A percentile compares a stretch with the other conserved stretches of the same genome.
phyloP scores from a whole-genome alignment of 2,329 filamentous ascomycete species.

The Colletotrichum gigasporum region DNA sequence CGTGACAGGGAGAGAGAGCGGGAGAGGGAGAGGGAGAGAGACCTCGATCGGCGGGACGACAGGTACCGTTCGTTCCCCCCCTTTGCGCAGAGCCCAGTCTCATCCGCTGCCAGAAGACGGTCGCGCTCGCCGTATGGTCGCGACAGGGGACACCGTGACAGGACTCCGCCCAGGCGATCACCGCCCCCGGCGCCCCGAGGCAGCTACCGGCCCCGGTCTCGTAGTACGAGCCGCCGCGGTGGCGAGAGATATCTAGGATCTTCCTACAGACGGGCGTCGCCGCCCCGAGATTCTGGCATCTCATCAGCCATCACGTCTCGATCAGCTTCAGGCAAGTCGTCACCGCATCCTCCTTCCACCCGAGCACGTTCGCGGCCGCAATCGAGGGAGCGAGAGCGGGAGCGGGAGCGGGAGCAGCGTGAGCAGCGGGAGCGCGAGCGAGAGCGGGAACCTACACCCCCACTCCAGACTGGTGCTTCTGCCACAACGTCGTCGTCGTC shows the following conservation, averaged over 20 bases:
- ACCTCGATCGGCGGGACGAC: conserved; percentile 52
- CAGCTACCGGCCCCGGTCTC: conserved; percentile 63
- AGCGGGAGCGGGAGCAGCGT: conserved; percentile 21
- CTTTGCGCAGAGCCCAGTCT: conserved; percentile 19
- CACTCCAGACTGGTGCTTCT: conserved; percentile 30
- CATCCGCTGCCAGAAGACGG: conserved; percentile 51
- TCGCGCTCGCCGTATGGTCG: conserved; percentile 64
- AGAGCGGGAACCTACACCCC: conserved; percentile 27
- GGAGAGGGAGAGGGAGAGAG: conserved; percentile 37
- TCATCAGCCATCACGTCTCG: conserved; percentile 62
- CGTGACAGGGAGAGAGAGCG: conserved; percentile 40
- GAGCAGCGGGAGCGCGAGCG: conserved; percentile 27
- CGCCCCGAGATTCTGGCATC: conserved; percentile 57
- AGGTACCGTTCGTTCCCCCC: conserved; percentile 41
- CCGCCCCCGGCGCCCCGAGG: conserved; percentile 50
- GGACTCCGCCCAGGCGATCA: conserved; percentile 49
- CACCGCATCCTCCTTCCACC: conserved; percentile 56
- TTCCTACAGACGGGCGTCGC: conserved; percentile 57
- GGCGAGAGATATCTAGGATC: conserved; percentile 46
- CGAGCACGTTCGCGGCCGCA: conserved; percentile 57
- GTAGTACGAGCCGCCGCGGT: conserved; percentile 59
- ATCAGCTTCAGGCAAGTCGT: conserved; percentile 60
- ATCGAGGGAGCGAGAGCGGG: conserved; percentile 48
- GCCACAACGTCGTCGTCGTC: conserved; percentile 27
- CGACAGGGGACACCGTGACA: conserved; percentile 51